Evolutionary conservation across 345 rosid genomes (phyloP), one percentile per base, ranked within the genome.

Genomic region (Eucalyptus tenuipes): DNA sequence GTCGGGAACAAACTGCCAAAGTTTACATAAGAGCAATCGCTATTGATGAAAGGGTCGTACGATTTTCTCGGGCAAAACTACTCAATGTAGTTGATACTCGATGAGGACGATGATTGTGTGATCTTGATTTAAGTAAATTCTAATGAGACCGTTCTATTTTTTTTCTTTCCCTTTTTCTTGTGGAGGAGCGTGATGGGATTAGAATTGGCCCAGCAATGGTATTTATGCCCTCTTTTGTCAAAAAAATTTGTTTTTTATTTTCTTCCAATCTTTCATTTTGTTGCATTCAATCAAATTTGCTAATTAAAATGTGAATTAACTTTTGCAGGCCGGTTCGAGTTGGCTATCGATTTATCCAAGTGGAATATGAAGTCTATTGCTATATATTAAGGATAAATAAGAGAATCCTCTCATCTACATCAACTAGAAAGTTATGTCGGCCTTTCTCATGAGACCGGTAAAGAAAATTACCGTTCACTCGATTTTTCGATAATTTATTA

Each of bases 61-160:
- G 95, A 93, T 89, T 92, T 91, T 53, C 31, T 92, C 20, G 95
- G 94, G 29, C 29, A 91, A 29, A 91, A 93, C 81, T 92, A 93
- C 61, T 48, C 31, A 68, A 29, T 24, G 18, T 66, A 22, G 53
- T 66, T 16, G 6, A 14, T n/a, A 14, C 31, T 57, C 33, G 40
- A 42, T 68, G 20, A 31, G 55, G 3, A 57, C 37, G 6, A 4
- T 33, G 86, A 18, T 45, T 20, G 22, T 31, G 59, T 49, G n/a
- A 48, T 48, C 25, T 40, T 10, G 2, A 33, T 12, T 11, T 49
- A 7, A 57, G 64, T 24, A 10, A 24, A 57, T 57, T 24, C 4
- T 24, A 57, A 24, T 22, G 29, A 57, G 13, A 57, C 11, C n/a
- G 3, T 25, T 20, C 20, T 22, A 10, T 9, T 3, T 57, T 24